Evolutionary conservation across 83 land plant species (phyloP).

Genomic region (Diphasiastrum complanatum): DNA sequence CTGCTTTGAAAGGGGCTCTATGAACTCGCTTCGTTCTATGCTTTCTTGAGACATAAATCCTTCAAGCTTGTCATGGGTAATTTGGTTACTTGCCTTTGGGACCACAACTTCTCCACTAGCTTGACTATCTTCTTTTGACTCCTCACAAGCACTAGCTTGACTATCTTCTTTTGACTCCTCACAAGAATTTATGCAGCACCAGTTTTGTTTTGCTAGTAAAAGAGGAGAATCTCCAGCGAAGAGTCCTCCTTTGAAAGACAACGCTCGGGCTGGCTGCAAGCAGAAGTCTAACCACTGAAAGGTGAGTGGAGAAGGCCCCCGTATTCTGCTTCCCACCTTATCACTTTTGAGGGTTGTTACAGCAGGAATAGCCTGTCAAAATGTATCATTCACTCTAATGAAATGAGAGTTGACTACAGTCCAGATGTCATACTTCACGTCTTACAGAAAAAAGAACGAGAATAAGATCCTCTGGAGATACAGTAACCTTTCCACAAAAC

Average conservation of each 20-base stretch:
- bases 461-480: too few species aligned
- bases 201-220: too few species aligned
- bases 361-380: conserved; percentile 78
- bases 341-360: conserved; percentile 39
- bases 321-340: conserved; percentile 60
- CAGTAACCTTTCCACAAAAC: too few species aligned
- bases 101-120: neutral
- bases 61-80: conserved; percentile 55
- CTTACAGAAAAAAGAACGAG: too few species aligned
- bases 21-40: conserved; percentile 62
- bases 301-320: conserved; percentile 82
- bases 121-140: conserved; percentile 7
- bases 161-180: neutral
- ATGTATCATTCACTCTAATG: too few species aligned
- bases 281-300: conserved; percentile 93
- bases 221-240: conserved; percentile 74
- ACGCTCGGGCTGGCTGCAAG: conserved; percentile 62
- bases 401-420: neutral
- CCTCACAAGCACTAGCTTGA: neutral
- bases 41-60: conserved; percentile 67
- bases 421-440: neutral
- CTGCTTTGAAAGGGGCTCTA: conserved; percentile 63
- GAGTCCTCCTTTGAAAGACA: conserved; percentile 58
- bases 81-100: conserved; percentile 30
- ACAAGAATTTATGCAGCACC: too few species aligned